phyloP scores from a whole-genome alignment of 2,329 filamentous ascomycete species.

The Xylaria polymorpha region DNA sequence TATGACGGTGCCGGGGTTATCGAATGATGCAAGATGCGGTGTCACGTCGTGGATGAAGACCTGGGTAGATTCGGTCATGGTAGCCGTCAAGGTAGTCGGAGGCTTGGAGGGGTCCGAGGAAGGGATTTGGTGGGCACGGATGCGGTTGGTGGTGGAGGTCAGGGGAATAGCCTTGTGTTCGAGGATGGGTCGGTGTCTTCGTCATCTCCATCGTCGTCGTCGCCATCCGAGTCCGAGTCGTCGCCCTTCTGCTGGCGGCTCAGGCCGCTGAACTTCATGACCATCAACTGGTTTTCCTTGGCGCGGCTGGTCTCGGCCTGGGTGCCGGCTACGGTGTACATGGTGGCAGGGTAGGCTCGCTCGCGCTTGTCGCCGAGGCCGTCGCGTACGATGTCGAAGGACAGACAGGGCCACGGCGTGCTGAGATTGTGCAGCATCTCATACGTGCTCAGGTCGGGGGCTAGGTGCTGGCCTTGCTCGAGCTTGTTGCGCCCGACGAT shows the following conservation, averaged over 20 bases:
- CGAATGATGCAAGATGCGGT: constrained; percentile 87
- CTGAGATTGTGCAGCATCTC: constrained; percentile 96
- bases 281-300: constrained; percentile 92
- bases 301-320: constrained; percentile 82
- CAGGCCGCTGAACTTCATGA: constrained; percentile 95
- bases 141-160: constrained; percentile 89
- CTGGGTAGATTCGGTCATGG: constrained; percentile 90
- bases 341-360: constrained; percentile 92
- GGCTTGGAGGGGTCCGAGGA: constrained; percentile 75
- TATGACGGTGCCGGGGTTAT: constrained; percentile 84
- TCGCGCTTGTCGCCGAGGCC: constrained; percentile 83
- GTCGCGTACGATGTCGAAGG: constrained; percentile 92
- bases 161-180: constrained; percentile 92
- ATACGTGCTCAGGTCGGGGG: constrained; percentile 93
- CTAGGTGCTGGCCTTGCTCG: constrained; percentile 87
- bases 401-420: constrained; percentile 96
- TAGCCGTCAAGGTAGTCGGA: constrained; percentile 86
- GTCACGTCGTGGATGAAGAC: constrained; percentile 96
- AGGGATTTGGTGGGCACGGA: constrained; percentile 85
- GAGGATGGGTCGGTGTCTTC: constrained; percentile 86
- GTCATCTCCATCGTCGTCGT: constrained; percentile 69
- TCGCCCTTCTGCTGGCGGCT: constrained; percentile 84
- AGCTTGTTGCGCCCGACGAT: constrained; percentile 95
- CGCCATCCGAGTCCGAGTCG: constrained; percentile 74
- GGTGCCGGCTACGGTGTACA: constrained; percentile 94